Base-by-base conservation (phyloP, 805 yeast species). In the Suhomyces canberraensis region DNA sequence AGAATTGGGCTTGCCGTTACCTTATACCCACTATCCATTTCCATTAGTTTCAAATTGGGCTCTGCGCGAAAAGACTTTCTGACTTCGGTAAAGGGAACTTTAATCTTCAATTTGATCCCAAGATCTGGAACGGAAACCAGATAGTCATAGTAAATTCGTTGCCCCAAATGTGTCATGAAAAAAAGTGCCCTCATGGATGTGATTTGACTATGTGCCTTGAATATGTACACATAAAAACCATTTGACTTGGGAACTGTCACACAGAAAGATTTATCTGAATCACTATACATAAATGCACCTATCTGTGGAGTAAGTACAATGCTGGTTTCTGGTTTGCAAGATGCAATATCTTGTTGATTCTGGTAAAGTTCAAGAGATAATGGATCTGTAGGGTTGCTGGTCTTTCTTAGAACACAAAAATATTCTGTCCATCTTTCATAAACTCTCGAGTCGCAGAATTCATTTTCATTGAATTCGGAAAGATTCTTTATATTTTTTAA, bases 371-470 rank as follows among this genome's bases (percentile, higher is more conserved):
- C 89, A 1, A 88, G 41, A 3, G 67, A 54, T 0, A 87, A 51
- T 0, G 95, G 90, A 8, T 63, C 58, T 2, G 61, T 66, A 0
- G 51, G 32, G 39, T 69, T 60, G 11, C 76, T 79, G 0, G 85
- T 78, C n/a, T 76, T 72, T 41, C 91, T 64, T 1, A 83, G 80
- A 2, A 84, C 87, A 2, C 84, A 82, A 18, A 78, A 63, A 52
- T 79, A 86, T 53, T 90, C 96, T 42, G 73, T 77, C 93, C 96
- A 88, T 32, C 88, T 61, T 39, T 85, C 90, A 8, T 69, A 42
- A 1, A 84, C 71, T 35, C 82, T 60, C 0, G 85, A 68, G 27
- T 76, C 77, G 17, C 69, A 65, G 1, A 71, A 62, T 39, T 76
- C 79, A 8, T 59, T 52, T 41, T 80, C 87, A 11, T 71, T 66